phyloP scores from a whole-genome alignment of 2,329 filamentous ascomycete genomes.

The Sporothrix pallida region DNA sequence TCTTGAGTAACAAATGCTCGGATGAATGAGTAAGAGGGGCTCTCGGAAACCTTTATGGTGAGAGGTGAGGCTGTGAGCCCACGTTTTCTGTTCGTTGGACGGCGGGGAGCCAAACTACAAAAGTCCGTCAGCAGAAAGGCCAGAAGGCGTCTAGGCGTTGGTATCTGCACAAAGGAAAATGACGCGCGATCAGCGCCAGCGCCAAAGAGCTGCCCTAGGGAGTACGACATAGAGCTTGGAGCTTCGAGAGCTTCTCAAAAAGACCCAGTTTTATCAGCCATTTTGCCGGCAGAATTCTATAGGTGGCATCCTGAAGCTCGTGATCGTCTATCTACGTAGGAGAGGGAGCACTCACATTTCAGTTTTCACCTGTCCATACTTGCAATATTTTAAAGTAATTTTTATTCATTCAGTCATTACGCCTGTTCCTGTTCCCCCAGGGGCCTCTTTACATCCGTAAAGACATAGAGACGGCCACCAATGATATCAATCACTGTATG shows the following conservation, averaged over 20 bases:
- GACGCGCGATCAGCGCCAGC: background rate
- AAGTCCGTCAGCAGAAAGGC: background rate
- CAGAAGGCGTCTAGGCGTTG: background rate
- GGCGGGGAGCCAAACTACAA: background rate
- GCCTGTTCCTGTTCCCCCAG: background rate
- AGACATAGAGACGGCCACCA: background rate
- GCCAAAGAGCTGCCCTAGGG: background rate
- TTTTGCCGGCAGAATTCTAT: slow-evolving; percentile 22
- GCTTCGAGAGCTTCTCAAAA: background rate
- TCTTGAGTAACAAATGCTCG: background rate
- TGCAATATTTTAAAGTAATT: background rate
- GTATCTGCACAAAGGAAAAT: background rate
- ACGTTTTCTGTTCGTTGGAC: slow-evolving; percentile 30
- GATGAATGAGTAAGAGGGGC: too few species aligned
- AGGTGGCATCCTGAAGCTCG: background rate
- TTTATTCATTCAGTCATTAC: background rate
- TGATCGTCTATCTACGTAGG: background rate
- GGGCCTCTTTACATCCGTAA: background rate
- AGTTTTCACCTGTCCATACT: background rate
- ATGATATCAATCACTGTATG: background rate
- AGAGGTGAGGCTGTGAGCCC: background rate
- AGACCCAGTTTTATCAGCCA: background rate
- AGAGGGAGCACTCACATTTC: background rate
- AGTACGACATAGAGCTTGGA: background rate
- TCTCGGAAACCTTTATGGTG: background rate